Evolutionary conservation across 2,329 filamentous ascomycete genomes (phyloP).

Genomic region (Apiospora koreana): DNA sequence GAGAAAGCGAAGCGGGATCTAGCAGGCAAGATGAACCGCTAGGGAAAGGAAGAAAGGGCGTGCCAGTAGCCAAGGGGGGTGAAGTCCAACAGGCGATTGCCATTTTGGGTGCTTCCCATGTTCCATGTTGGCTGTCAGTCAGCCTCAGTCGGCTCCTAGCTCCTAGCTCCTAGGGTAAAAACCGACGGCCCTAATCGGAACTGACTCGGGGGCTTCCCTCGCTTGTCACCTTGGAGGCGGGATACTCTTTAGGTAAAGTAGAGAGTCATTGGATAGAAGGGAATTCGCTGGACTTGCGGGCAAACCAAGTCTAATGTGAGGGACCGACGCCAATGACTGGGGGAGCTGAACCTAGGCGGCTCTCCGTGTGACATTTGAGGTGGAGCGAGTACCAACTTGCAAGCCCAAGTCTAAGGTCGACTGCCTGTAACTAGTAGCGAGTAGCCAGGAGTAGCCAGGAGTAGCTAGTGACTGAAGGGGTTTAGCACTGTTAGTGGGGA

Average conservation of each 20-base stretch:
- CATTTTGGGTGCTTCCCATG: background rate
- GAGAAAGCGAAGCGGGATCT: background rate
- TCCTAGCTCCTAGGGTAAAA: too few relatives aligned
- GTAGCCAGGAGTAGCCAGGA: too few relatives aligned
- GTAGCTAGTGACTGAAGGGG: background rate
- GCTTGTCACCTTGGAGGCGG: background rate
- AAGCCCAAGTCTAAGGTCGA: background rate
- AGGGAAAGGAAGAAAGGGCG: background rate
- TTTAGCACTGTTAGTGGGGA: slow-evolving; percentile 1
- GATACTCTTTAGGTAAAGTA: background rate
- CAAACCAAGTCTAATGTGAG: background rate
- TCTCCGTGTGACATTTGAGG: background rate
- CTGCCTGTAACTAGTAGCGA: background rate
- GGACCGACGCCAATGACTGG: background rate
- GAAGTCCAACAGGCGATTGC: background rate
- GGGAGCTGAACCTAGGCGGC: background rate
- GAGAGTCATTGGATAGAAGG: background rate
- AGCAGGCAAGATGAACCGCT: background rate
- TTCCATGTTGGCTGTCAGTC: background rate
- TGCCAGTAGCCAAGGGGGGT: background rate
- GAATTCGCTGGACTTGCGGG: background rate
- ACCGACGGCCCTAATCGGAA: background rate
- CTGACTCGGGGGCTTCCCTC: background rate
- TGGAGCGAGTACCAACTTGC: background rate
- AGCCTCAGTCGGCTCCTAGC: slow-evolving; percentile 4